Base-by-base conservation (phyloP, 2,329 filamentous ascomycete genomes). In the Ambrosiella xylebori region DNA sequence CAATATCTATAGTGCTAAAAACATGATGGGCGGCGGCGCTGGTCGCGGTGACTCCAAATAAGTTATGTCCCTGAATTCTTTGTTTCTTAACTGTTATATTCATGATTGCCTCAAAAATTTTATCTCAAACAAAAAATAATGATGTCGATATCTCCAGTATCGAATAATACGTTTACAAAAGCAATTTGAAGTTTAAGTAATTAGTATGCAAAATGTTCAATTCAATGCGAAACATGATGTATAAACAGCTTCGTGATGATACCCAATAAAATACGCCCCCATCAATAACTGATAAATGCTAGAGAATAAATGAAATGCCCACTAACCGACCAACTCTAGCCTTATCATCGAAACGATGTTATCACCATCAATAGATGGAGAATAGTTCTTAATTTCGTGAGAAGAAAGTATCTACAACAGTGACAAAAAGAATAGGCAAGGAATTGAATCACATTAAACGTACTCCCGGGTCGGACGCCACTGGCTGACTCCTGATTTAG, bases 1-100 rank as follows among this genome's bases (percentile, higher is more conserved):
- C 7, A 38, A 15, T 1, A 8, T 40, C 7, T 58, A 40, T 36
- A 75, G 73, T 72, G 73, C 73, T 11, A 68, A 71, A 27, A 70
- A 69, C 61, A 72, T 75, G 72, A 74, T 75, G 72, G 70, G 70
- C 15, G 68, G 66, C 49, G 67, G 63, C 51, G 64, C 61, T 59
- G 63, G 64, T 9, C 61, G 64, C 36, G 66, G 66, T 52, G 61
- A 62, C 37, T 47, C 58, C 15, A 40, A 56, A n/a, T 59, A 59
- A 56, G 53, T 9, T 17, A 27, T 13, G 9, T 51, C 6, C n/a
- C 3, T 41, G 39, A 41, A 9, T n/a, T 12, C 39, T 51, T 49
- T 41, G 3, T 15, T 17, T 19, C 19, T 13, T 15, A n/a, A 47
- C 7, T 8, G 19, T 17, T 8, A 47, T 13, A 8, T 47, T 47